phyloP scores from a whole-genome alignment of 164 flowering plant genomes.

The Vitis amurensis region DNA sequence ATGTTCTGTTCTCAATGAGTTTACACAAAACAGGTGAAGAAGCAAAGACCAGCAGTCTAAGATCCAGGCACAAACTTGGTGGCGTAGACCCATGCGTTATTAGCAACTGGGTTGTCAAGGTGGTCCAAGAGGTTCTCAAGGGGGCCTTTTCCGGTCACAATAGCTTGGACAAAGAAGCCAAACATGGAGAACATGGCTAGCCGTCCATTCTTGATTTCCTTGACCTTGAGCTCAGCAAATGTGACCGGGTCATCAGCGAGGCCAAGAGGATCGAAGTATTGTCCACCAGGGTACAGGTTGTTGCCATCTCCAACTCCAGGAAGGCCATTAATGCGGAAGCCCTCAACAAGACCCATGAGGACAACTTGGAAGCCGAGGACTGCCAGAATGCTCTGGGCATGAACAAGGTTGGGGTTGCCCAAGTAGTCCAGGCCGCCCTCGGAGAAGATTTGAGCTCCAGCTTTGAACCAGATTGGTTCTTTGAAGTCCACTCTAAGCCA shows the following conservation, averaged over 20 bases:
- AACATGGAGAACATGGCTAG: constrained; percentile 89
- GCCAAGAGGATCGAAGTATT: constrained; percentile 74
- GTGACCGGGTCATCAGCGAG: constrained; percentile 74
- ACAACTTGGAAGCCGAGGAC: constrained; percentile 67
- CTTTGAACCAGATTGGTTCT: constrained; percentile 85
- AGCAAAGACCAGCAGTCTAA: constrained; percentile 17
- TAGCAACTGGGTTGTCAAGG: constrained; percentile 73
- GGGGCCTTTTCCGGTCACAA: constrained; percentile 76
- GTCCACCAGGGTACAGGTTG: constrained; percentile 76
- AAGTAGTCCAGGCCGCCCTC: constrained; percentile 80
- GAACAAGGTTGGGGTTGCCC: constrained; percentile 79
- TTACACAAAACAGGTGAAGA: not conserved
- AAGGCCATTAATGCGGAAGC: constrained; percentile 69
- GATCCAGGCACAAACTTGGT: constrained; percentile 83
- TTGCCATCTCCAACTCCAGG: constrained; percentile 73
- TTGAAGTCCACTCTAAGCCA: constrained; percentile 70
- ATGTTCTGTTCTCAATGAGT: too few relatives aligned
- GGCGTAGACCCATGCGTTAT: constrained; percentile 84
- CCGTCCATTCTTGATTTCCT: constrained; percentile 79
- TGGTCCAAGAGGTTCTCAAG: constrained; percentile 73
- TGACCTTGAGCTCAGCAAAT: constrained; percentile 76
- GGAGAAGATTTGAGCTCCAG: constrained; percentile 70
- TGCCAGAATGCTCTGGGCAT: constrained; percentile 78
- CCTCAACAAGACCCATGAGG: constrained; percentile 75
- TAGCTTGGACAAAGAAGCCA: constrained; percentile 77